phyloP scores from a whole-genome alignment of 2,329 filamentous ascomycete species.

The Diaporthe longicolla region DNA sequence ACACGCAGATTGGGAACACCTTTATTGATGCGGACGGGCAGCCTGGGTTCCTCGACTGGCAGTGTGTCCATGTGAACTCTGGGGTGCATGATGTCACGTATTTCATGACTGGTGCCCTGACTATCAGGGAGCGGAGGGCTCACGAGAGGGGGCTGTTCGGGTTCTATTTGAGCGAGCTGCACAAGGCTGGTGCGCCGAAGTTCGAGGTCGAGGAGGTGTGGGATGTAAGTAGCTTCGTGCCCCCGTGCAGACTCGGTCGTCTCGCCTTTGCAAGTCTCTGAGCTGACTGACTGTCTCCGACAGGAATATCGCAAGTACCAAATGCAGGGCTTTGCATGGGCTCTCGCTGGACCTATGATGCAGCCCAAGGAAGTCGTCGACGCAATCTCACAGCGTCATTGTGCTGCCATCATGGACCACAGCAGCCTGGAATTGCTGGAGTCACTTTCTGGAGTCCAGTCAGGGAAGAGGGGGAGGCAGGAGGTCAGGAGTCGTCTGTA shows the following conservation, averaged over 20 bases:
- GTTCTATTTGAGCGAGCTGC: constrained; percentile 54
- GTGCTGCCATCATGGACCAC: constrained; percentile 53
- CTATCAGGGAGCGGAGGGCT: constrained; percentile 55
- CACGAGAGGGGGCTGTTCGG: constrained; percentile 56
- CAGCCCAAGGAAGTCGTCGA: constrained; percentile 52
- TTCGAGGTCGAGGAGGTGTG: constrained; percentile 48
- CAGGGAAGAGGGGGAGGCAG: not conserved
- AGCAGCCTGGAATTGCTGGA: constrained; percentile 52
- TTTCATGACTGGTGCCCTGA: constrained; percentile 56
- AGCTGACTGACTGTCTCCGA: not conserved
- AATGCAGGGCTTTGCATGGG: constrained; percentile 53
- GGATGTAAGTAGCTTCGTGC: constrained; percentile 29
- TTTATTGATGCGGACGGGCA: constrained; percentile 54
- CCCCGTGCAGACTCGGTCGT: too few relatives aligned
- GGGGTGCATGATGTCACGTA: constrained; percentile 61
- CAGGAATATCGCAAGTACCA: constrained; percentile 52
- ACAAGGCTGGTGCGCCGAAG: constrained; percentile 51
- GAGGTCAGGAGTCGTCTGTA: constrained; percentile 24
- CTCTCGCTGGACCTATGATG: constrained; percentile 53
- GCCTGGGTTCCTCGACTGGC: constrained; percentile 60
- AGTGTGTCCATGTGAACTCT: constrained; percentile 57
- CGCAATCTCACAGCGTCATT: constrained; percentile 51
- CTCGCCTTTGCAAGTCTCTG: not conserved
- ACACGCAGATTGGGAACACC: constrained; percentile 60
- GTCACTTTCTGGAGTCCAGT: constrained; percentile 1